Evolutionary conservation across 768 basidiomycete genomes (phyloP).

Genomic region (Macrolepiota fuliginosa): DNA sequence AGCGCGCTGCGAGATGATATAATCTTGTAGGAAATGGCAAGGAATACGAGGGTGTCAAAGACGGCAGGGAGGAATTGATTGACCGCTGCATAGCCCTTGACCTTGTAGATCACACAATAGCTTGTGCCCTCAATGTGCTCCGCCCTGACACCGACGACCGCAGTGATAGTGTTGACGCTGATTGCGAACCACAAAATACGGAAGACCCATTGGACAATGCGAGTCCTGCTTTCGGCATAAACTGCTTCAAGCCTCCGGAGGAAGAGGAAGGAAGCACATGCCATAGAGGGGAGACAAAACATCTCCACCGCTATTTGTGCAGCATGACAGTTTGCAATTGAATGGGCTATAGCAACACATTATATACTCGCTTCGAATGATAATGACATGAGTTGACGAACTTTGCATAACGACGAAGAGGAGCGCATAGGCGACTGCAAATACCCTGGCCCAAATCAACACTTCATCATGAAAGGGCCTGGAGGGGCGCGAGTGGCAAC

Average conservation of each 20-base stretch:
- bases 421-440: constrained; percentile 23
- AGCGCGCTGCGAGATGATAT: background rate
- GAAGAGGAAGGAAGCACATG: constrained; percentile 26
- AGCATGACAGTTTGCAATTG: constrained; percentile 21
- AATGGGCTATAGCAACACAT: constrained; percentile 13
- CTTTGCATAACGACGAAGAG: constrained; percentile 24
- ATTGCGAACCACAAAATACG: constrained; percentile 28
- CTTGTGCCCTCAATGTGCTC: constrained; percentile 28
- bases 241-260: too few species aligned
- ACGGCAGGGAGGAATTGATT: background rate
- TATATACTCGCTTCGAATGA: too few species aligned
- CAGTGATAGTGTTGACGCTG: constrained; percentile 22
- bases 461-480: constrained; percentile 9
- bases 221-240: too few species aligned
- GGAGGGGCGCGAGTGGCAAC: background rate
- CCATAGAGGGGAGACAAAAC: constrained; percentile 21
- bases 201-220: too few species aligned
- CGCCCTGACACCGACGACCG: constrained; percentile 21
- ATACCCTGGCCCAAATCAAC: background rate
- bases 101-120: constrained; percentile 31
- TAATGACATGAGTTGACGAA: constrained; percentile 7
- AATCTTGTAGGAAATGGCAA: background rate
- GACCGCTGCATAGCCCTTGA: background rate
- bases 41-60: background rate
- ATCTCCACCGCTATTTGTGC: constrained; percentile 20